Percentiles rank a stretch among this genome's conserved stretches.
Evolutionary conservation across 495 filamentous ascomycete species (phyloP).

Genomic region (Tetracladium marchalianum): DNA sequence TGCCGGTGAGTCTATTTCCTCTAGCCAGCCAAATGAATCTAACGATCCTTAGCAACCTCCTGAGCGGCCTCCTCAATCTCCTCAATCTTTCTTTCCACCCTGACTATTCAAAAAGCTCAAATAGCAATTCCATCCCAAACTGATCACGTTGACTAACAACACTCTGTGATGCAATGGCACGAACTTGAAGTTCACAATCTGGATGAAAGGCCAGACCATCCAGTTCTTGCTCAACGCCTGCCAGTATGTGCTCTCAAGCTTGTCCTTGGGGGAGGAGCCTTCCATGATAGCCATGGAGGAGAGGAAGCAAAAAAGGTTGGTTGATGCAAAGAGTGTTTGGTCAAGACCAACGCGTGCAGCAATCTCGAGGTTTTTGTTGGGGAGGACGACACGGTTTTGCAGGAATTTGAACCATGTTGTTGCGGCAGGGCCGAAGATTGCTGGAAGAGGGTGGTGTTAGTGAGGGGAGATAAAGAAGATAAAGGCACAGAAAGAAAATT

Average conservation of each 20-base stretch:
- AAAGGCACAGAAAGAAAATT: neutral
- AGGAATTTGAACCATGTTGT: slow-evolving; percentile 83
- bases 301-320: slow-evolving; percentile 74
- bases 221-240: slow-evolving; percentile 73
- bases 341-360: slow-evolving; percentile 72
- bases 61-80: neutral
- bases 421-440: slow-evolving; percentile 82
- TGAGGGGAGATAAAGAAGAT: neutral
- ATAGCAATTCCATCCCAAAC: slow-evolving; percentile 90
- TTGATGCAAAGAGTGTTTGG: slow-evolving; percentile 77
- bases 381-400: slow-evolving; percentile 56
- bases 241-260: slow-evolving; percentile 56
- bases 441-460: slow-evolving; percentile 30
- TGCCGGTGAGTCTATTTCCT: neutral
- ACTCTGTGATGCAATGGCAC: slow-evolving; percentile 81
- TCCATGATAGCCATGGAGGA: slow-evolving; percentile 82
- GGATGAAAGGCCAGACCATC: slow-evolving; percentile 88
- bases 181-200: slow-evolving; percentile 81
- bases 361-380: slow-evolving; percentile 57
- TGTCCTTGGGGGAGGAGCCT: slow-evolving; percentile 60
- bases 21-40: neutral
- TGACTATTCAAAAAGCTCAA: slow-evolving; percentile 70
- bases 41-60: neutral
- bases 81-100: slow-evolving; percentile 2
- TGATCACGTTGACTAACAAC: slow-evolving; percentile 79